phyloP scores from a whole-genome alignment of 2,329 filamentous ascomycete species.

The Stagonosporopsis chrysanthemi region DNA sequence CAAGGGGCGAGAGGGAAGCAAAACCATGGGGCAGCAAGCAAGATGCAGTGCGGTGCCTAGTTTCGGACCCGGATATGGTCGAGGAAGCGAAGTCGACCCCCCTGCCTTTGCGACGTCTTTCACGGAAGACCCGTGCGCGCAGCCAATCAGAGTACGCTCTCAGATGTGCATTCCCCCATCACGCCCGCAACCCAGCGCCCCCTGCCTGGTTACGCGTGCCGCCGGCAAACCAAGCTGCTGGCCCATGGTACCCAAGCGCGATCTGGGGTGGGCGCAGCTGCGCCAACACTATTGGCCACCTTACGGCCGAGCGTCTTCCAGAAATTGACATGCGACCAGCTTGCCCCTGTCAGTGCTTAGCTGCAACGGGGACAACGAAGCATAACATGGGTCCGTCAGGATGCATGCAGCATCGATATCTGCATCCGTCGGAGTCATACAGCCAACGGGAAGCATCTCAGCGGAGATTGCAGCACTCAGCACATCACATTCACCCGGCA shows the following conservation, averaged over 20 bases:
- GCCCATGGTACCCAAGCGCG: conserved; percentile 42
- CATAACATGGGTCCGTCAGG: conserved; percentile 31
- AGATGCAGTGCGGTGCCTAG: conserved; percentile 21
- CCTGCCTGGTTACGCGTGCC: conserved; percentile 38
- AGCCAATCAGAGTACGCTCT: conserved; percentile 21
- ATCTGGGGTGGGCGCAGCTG: conserved; percentile 40
- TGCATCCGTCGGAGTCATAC: conserved; percentile 35
- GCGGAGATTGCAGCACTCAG: conserved; percentile 48
- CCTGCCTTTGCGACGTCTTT: conserved; percentile 28
- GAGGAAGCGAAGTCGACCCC: conserved; percentile 26
- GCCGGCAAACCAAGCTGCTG: conserved; percentile 43
- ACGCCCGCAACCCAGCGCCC: conserved; percentile 35
- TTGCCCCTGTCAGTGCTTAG: conserved; percentile 26
- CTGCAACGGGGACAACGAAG: conserved; percentile 31
- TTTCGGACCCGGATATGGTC: conserved; percentile 35
- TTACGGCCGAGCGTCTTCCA: conserved; percentile 43
- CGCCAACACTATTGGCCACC: conserved; percentile 30
- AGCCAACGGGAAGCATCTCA: conserved; percentile 39
- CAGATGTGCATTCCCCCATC: conserved; percentile 19
- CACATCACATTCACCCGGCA: conserved; percentile 30
- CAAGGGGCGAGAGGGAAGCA: conserved; percentile 33
- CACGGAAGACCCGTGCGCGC: conserved; percentile 9
- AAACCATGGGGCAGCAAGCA: conserved; percentile 38
- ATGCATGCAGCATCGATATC: conserved; percentile 37
- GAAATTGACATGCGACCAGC: conserved; percentile 39